These are phyloP conservation scores for Hamamelis virginiana DNA, from an alignment of 164 flowering plant species.

Conservation along the genomic window DNA sequence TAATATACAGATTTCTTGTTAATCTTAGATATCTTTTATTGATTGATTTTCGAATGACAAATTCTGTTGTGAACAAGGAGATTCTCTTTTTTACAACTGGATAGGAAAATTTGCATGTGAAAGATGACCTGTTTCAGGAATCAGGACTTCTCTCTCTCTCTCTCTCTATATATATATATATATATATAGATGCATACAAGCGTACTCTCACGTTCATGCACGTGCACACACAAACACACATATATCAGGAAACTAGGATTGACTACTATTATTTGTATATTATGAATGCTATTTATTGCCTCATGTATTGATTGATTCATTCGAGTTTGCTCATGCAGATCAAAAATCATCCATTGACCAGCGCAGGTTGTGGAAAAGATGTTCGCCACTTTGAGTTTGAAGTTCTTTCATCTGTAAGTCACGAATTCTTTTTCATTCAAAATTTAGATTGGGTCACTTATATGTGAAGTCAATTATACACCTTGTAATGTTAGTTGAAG, in stretches of 20 bases:
- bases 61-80: too few relatives aligned
- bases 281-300: neutral
- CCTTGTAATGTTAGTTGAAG: neutral
- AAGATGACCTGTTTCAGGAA: too few relatives aligned
- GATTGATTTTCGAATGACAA: too few relatives aligned
- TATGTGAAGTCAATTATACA: neutral
- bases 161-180: too few relatives aligned
- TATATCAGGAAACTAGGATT: neutral
- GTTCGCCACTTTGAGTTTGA: slow-evolving; percentile 91
- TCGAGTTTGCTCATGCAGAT: slow-evolving; percentile 34
- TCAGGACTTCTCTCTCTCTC: too few relatives aligned
- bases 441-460: neutral
- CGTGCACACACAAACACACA: neutral
- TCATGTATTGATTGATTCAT: neutral
- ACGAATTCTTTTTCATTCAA: slow-evolving; percentile 5
- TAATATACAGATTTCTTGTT: too few relatives aligned
- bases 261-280: neutral
- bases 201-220: neutral
- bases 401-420: slow-evolving; percentile 72
- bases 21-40: too few relatives aligned
- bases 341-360: slow-evolving; percentile 55
- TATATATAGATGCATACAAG: neutral
- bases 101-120: too few relatives aligned
- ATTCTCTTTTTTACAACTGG: too few relatives aligned
- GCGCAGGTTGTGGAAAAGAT: slow-evolving; percentile 56